A percentile compares a stretch with the other conserved stretches of the same genome.
These are phyloP conservation scores for Aristolochia contorta DNA, from an alignment of 164 flowering plant species.

Conservation along the genomic window DNA sequence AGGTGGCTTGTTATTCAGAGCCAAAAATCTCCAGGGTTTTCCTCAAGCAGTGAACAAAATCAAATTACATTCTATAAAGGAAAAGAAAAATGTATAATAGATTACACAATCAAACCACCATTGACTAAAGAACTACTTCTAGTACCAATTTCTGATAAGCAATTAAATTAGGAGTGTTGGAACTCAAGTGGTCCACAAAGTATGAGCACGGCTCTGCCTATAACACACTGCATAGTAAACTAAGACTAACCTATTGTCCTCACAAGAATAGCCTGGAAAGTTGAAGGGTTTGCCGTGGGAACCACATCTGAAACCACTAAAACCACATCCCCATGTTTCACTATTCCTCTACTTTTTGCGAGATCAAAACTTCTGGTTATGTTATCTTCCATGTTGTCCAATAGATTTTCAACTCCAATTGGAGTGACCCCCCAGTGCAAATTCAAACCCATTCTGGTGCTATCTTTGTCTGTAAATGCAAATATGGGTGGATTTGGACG, in stretches of 20 bases:
- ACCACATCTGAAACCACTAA: conserved; percentile 59
- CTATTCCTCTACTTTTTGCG: conserved; percentile 42
- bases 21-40: too few species aligned
- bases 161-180: too few species aligned
- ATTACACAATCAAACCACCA: too few species aligned
- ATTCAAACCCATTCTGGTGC: conserved; percentile 54
- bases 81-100: too few species aligned
- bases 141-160: too few species aligned
- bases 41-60: too few species aligned
- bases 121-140: too few species aligned
- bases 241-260: conserved; percentile 31
- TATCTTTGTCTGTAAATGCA: conserved; percentile 57
- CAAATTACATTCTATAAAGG: too few species aligned
- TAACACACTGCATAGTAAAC: too few species aligned
- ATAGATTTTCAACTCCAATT: conserved; percentile 35
- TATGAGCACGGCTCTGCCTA: not conserved
- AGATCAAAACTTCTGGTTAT: conserved; percentile 33
- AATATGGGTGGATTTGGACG: conserved; percentile 79
- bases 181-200: too few species aligned
- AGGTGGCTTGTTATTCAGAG: too few species aligned
- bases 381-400: conserved; percentile 63
- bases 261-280: conserved; percentile 62
- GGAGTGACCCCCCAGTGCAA: conserved; percentile 82
- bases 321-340: conserved; percentile 51
- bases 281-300: conserved; percentile 27